These are phyloP conservation scores for Dioszegia hungarica DNA, from an alignment of 768 basidiomycete species.

Conservation along the genomic window DNA sequence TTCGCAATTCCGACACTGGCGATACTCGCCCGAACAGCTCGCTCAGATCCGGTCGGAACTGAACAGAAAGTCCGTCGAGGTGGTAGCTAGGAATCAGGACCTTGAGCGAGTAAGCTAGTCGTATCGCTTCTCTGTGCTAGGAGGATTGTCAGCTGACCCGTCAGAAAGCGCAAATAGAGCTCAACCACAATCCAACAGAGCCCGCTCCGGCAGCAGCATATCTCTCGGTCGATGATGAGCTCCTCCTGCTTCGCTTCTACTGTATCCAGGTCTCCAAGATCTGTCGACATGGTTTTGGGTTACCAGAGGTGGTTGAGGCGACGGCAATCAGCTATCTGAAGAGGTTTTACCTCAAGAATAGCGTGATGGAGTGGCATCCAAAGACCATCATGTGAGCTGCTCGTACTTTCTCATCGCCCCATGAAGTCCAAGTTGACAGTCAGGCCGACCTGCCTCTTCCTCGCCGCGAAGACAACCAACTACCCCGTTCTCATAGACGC, in stretches of 20 bases:
- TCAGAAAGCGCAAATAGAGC: slow-evolving; percentile 27
- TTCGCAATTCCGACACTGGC: slow-evolving; percentile 69
- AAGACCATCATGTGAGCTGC: slow-evolving; percentile 87
- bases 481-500: slow-evolving; percentile 79
- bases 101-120: slow-evolving; percentile 61
- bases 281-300: slow-evolving; percentile 70
- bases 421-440: neutral
- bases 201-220: slow-evolving; percentile 66
- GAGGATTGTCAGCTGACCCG: neutral
- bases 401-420: too few species aligned
- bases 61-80: slow-evolving; percentile 70
- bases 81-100: slow-evolving; percentile 72
- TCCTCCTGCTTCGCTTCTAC: slow-evolving; percentile 81
- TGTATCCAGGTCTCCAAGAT: slow-evolving; percentile 76
- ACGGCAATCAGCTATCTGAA: slow-evolving; percentile 90
- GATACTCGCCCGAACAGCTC: slow-evolving; percentile 70
- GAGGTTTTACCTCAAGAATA: slow-evolving; percentile 94
- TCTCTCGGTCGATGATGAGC: slow-evolving; percentile 74
- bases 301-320: slow-evolving; percentile 87
- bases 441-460: slow-evolving; percentile 91
- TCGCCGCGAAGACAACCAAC: slow-evolving; percentile 97
- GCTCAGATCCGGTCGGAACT: slow-evolving; percentile 59
- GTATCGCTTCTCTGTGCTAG: neutral
- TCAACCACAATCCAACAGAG: slow-evolving; percentile 32
- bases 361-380: slow-evolving; percentile 99